phyloP scores from a whole-genome alignment of 805 yeast genomes.

The Scheffersomyces lignosus region DNA sequence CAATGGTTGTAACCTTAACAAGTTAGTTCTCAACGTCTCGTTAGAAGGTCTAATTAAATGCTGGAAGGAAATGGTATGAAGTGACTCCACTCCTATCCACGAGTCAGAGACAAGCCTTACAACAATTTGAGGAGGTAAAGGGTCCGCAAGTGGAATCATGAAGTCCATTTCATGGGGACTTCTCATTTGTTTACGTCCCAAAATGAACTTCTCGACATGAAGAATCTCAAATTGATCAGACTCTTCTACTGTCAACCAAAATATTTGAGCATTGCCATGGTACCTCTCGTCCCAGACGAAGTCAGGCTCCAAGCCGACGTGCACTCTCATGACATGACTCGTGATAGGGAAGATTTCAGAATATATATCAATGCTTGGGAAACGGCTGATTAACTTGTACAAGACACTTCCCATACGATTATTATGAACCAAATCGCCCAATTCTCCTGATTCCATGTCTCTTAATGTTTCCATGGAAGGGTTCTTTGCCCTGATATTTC shows the following conservation, averaged over 20 bases:
- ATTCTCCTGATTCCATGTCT: conserved; percentile 69
- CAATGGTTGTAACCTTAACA: conserved; percentile 79
- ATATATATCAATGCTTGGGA: conserved; percentile 74
- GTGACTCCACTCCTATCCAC: conserved; percentile 86
- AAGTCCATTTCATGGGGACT: conserved; percentile 75
- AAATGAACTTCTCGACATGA: conserved; percentile 78
- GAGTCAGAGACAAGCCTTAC: conserved; percentile 77
- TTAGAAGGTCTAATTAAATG: conserved; percentile 86
- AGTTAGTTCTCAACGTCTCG: conserved; percentile 80
- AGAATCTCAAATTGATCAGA: conserved; percentile 69
- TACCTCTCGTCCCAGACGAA: conserved; percentile 81
- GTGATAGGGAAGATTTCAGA: conserved; percentile 91
- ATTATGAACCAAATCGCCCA: conserved; percentile 91
- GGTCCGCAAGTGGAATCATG: conserved; percentile 88
- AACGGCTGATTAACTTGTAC: conserved; percentile 59
- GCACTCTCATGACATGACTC: conserved; percentile 78
- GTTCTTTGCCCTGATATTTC: conserved; percentile 60
- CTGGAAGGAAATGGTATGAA: conserved; percentile 79
- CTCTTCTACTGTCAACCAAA: conserved; percentile 93
- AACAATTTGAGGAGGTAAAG: conserved; percentile 85
- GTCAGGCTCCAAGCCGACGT: conserved; percentile 66
- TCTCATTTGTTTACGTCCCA: conserved; percentile 57
- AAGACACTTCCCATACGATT: conserved; percentile 66
- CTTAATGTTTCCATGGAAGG: conserved; percentile 72
- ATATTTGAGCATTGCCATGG: conserved; percentile 83